Evolutionary conservation across 176 grass and related monocot species (phyloP).

Genomic region (Eleusine coracana): DNA sequence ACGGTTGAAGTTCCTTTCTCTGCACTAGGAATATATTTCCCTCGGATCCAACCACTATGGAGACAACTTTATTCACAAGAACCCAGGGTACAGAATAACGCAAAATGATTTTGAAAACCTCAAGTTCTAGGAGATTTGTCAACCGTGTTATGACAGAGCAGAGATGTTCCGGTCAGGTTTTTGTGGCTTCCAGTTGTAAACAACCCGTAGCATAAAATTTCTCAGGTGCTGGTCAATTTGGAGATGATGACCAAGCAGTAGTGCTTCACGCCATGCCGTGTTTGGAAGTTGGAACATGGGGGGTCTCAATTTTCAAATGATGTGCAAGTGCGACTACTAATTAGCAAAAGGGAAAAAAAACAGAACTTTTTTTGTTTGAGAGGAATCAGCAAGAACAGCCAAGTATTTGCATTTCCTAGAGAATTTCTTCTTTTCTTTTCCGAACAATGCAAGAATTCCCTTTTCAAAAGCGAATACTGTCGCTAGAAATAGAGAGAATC

Average conservation of each 20-base stretch:
- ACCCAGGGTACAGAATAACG: background rate
- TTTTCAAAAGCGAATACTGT: no score
- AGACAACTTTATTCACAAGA: constrained; percentile 36
- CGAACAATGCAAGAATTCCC: no score
- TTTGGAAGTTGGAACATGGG: background rate
- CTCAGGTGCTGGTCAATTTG: background rate
- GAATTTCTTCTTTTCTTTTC: no score
- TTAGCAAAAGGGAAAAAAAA: no score
- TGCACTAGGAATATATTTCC: constrained; percentile 33
- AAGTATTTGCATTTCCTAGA: no score
- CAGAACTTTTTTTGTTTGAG: no score
- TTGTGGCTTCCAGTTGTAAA: background rate
- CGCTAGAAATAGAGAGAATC: no score
- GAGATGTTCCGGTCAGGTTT: background rate
- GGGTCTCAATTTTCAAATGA: background rate
- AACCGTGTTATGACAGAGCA: background rate
- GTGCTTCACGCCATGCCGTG: background rate
- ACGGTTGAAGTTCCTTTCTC: background rate
- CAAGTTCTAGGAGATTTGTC: background rate
- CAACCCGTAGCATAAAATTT: background rate
- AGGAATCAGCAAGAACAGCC: no score
- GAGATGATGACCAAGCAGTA: background rate
- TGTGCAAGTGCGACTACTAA: background rate
- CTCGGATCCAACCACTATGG: constrained; percentile 16
- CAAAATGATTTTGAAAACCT: background rate